phyloP scores from a whole-genome alignment of 163 green algal genomes.

The Scenedesmus sp. region DNA sequence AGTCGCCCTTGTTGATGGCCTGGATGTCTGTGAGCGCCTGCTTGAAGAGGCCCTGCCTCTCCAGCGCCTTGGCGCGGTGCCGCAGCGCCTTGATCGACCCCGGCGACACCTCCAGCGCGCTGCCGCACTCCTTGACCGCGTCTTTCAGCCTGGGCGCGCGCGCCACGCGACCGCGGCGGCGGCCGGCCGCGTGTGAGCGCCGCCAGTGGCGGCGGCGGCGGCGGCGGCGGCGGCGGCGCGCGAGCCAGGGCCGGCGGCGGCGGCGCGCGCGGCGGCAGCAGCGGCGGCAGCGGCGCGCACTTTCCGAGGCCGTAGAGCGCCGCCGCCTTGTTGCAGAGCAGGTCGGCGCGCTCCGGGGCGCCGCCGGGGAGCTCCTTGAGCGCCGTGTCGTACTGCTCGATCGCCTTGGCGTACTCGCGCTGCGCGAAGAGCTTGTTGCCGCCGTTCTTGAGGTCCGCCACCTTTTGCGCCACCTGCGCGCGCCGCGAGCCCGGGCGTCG shows the following conservation, averaged over 20 bases:
- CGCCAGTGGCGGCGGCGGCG: neutral
- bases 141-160: conserved; percentile 77
- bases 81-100: conserved; percentile 70
- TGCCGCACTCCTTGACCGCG: conserved; percentile 80
- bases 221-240: neutral
- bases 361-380: conserved; percentile 63
- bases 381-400: conserved; percentile 79
- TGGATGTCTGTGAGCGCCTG: conserved; percentile 81
- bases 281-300: conserved; percentile 49
- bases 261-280: neutral
- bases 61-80: conserved; percentile 76
- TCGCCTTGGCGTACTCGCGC: conserved; percentile 79
- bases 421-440: conserved; percentile 78
- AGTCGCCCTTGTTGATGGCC: conserved; percentile 48
- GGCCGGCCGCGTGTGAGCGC: neutral
- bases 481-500: too few species aligned
- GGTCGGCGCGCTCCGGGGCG: conserved; percentile 61
- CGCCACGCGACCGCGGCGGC: neutral
- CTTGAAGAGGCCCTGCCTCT: conserved; percentile 79
- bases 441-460: conserved; percentile 67
- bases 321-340: conserved; percentile 86
- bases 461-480: conserved; percentile 23
- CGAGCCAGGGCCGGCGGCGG: neutral
- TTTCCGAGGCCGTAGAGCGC: conserved; percentile 78
- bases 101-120: conserved; percentile 70